phyloP scores from a whole-genome alignment of 768 basidiomycete genomes.

The Filobasidium floriforme region DNA sequence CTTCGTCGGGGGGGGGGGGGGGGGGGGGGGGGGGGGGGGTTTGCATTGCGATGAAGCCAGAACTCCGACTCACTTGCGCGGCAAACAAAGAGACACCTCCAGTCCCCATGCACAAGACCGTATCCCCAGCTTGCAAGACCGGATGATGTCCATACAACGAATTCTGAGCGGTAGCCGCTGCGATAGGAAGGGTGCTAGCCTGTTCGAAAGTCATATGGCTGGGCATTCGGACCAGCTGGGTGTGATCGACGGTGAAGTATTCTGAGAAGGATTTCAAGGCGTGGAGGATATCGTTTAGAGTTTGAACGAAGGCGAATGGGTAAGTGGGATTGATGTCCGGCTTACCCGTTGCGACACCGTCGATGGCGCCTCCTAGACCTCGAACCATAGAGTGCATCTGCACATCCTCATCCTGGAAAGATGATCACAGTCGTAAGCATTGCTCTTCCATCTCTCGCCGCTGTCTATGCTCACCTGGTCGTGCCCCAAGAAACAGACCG shows the following conservation, averaged over 20 bases:
- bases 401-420: slow-evolving; percentile 37
- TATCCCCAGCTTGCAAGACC: slow-evolving; percentile 54
- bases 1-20: too few relatives aligned
- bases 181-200: slow-evolving; percentile 59
- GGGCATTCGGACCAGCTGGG: slow-evolving; percentile 53
- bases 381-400: slow-evolving; percentile 25
- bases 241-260: slow-evolving; percentile 36
- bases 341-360: slow-evolving; percentile 29
- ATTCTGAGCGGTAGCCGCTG: slow-evolving; percentile 61
- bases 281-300: not conserved
- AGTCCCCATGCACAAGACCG: slow-evolving; percentile 46
- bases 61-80: slow-evolving; percentile 27
- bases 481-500: slow-evolving; percentile 34
- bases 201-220: slow-evolving; percentile 58
- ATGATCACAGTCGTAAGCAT: too few relatives aligned
- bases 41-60: not conserved
- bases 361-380: slow-evolving; percentile 36
- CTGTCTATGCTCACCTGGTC: slow-evolving; percentile 26
- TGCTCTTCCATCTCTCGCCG: not conserved
- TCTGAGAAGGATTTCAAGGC: slow-evolving; percentile 16
- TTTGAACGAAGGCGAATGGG: not conserved
- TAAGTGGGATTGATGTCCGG: not conserved
- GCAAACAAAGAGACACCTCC: slow-evolving; percentile 49
- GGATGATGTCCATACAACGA: slow-evolving; percentile 48
- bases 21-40: too few relatives aligned